Conservation (phyloP, 306 rosid species). For the Medicago truncatula region MtrunA17r5.0-ANR NC_053045.1:1259001-1259500, state of each 20-base stretch:
- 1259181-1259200: background rate
- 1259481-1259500: background rate
- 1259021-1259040: background rate
- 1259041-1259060: slow-evolving; percentile 59
- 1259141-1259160: slow-evolving; percentile 38
- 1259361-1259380: background rate
- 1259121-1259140: slow-evolving; percentile 72
- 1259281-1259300: background rate
- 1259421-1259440: background rate
- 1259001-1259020: background rate
- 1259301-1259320: too few species aligned
- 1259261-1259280: slow-evolving; percentile 5
- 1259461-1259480: background rate
- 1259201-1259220: background rate
- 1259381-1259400: background rate
- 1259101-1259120: slow-evolving; percentile 90
- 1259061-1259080: slow-evolving; percentile 75
- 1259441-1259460: background rate
- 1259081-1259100: slow-evolving; percentile 88
- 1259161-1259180: slow-evolving; percentile 14
- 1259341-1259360: background rate
- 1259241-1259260: background rate
- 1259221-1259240: background rate
- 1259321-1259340: background rate
- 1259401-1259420: background rate